phyloP scores from a whole-genome alignment of 371 early-diverging fungal genomes.

The Blakeslea trispora region DNA sequence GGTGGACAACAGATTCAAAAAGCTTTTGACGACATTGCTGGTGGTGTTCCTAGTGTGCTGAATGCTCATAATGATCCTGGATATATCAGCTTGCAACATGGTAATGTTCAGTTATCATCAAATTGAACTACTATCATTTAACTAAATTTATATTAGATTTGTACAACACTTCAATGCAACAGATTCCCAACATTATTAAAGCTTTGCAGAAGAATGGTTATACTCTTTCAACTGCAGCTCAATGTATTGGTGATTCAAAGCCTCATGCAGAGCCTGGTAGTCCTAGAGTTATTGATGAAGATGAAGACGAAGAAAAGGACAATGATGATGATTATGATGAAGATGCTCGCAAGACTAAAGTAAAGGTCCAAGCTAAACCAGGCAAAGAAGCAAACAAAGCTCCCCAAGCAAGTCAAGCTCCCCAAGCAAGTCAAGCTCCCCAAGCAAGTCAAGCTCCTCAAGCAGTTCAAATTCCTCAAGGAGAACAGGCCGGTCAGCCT shows the following conservation, averaged over 20 bases:
- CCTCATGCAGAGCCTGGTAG: slow-evolving; percentile 22
- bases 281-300: not conserved
- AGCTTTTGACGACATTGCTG: slow-evolving; percentile 26
- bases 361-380: not conserved
- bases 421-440: not conserved
- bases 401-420: not conserved
- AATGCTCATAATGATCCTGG: slow-evolving; percentile 46
- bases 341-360: not conserved
- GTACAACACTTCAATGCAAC: slow-evolving; percentile 41
- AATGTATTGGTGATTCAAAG: slow-evolving; percentile 34
- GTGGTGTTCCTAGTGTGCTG: slow-evolving; percentile 31
- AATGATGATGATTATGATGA: slow-evolving; percentile 1
- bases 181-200: slow-evolving; percentile 42
- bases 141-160: slow-evolving; percentile 26
- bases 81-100: slow-evolving; percentile 48
- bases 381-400: too few species aligned
- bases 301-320: not conserved
- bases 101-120: slow-evolving; percentile 15
- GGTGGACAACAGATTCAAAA: slow-evolving; percentile 25
- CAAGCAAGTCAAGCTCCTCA: not conserved
- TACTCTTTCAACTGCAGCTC: slow-evolving; percentile 37
- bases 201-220: slow-evolving; percentile 28
- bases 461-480: not conserved
- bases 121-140: not conserved
- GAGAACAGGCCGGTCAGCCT: too few species aligned